Base-by-base conservation (phyloP, 1,284 basidiomycete genomes). In the Leccinum griseonigrum region DNA sequence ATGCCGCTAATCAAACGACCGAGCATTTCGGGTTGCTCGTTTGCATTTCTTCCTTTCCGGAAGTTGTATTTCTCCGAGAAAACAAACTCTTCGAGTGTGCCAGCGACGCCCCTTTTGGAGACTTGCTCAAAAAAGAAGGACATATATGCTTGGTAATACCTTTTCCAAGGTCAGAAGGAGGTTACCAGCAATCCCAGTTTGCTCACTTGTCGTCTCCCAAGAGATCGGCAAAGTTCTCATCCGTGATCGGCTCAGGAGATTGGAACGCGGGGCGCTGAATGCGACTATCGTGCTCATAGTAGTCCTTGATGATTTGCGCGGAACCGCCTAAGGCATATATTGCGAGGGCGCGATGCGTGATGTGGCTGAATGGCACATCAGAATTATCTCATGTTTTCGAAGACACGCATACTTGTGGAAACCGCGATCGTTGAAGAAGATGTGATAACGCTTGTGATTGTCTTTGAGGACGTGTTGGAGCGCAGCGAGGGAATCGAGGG, bases 141-240 rank as follows among this genome's bases (percentile, higher is more conserved):
- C 29, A 86, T 65, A 65, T 89, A 91, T 1, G 79, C 80, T 10
- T 77, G 71, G 66, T 85, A 90, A 67, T 79, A 89, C 4, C 87
- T 88, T 54, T 11, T 48, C 29, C 29, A 7, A 0, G 13, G 14
- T 52, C 31, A 9, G 50, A 40, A 36, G n/a, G 13, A 28, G 26
- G 29, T 4, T 8, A 53, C 6, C 7, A 3, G 7, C 14, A 13
- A 29, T 51, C 10, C 4, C 4, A 11, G 9, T 3, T 18, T 0
- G 51, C 72, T 57, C 54, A 83, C 80, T 74, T 71, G 55, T 75
- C 75, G 40, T 83, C 75, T 2, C 70, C 77, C 10, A 83, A 66
- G 63, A 83, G 78, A 11, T 78, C 72, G 16, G 68, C 66, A 62
- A 82, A 82, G 57, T 83, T 83, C 2, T 69, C 64, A 7, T 73